Percentiles rank a stretch among this genome's conserved stretches.
phyloP scores from a whole-genome alignment of 2,329 filamentous ascomycete species.

The Penicillium sp. region DNA sequence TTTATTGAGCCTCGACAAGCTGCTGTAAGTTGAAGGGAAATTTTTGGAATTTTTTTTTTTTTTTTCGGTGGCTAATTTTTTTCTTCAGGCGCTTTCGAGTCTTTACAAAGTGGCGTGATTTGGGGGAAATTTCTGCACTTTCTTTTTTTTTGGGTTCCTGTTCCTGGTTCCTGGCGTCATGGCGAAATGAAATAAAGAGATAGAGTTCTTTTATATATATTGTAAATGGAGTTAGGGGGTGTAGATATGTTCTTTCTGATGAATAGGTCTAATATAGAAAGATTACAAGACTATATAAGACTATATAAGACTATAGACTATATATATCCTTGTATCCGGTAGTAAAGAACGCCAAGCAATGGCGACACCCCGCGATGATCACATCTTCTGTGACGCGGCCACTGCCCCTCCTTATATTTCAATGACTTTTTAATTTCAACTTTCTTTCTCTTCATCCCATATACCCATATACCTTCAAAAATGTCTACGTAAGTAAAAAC shows the following conservation, averaged over 20 bases:
- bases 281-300: background rate
- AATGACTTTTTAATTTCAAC: background rate
- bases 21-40: constrained; percentile 54
- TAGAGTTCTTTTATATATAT: background rate
- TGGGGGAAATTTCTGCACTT: constrained; percentile 4
- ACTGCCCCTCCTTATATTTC: constrained; percentile 12
- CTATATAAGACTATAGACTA: no score
- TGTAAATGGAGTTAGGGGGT: background rate
- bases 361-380: constrained; percentile 27
- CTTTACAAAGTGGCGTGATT: constrained; percentile 27
- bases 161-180: constrained; percentile 21
- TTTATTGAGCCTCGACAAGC: constrained; percentile 88
- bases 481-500: constrained; percentile 37
- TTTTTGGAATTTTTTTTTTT: background rate
- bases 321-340: no score
- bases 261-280: background rate
- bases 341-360: constrained; percentile 1
- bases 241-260: background rate
- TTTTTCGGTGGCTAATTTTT: background rate
- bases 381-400: constrained; percentile 18
- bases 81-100: constrained; percentile 21
- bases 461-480: constrained; percentile 14
- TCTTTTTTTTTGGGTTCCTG: constrained; percentile 6
- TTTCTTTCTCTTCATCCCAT: background rate
- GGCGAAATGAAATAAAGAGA: background rate